Base-by-base conservation (phyloP, 257 asterid genomes). In the Gardenia jasminoides region DNA sequence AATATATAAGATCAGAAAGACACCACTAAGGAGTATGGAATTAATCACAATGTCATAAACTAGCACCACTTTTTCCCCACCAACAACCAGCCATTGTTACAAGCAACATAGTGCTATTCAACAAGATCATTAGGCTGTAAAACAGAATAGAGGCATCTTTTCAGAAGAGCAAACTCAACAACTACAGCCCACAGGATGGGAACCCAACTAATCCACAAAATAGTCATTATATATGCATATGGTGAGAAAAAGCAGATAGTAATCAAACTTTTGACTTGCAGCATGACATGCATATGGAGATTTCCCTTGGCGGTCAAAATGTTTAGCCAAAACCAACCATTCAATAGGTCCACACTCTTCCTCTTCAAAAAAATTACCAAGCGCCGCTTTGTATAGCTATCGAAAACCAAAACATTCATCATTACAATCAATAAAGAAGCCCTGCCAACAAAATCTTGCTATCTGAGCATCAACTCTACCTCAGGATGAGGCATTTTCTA, bases 281-380 rank as follows among this genome's bases (percentile, higher is more conserved):
- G 98, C 89, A 76, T 96, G 99, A 82, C 92, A 96, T 19, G 99
- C 97, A 76, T 93, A 96, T 3, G 98, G 97, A 67, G 96, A 91
- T 82, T 96, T 93, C 72, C 95, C 97, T 83, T 93, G 99, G 59
- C 98, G 97, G 72, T 92, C 97, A 68, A 95, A 95, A 88, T 95
- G 99, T 81, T 93, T 93, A 61, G 96, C 94, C 89, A 95, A 72
- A 74, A 93, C 75, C 83, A 90, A 87, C 99, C 99, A 95, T 85
- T 95, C 99, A 67, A 93, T 83, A 1, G 98, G 97, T 43, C 97
- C 95, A 98, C 99, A 94, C 80, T 94, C 97, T 84, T 95, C 98
- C 84, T 75, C 83, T 85, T 93, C 99, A 69, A 87, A 95, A 83
- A 92, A 90, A 82, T 90, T 89, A 19, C 93, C 98, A 16, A 95